These are phyloP conservation scores for Lachnum nothofagi DNA, from an alignment of 2,329 filamentous ascomycete species.

Conservation along the genomic window DNA sequence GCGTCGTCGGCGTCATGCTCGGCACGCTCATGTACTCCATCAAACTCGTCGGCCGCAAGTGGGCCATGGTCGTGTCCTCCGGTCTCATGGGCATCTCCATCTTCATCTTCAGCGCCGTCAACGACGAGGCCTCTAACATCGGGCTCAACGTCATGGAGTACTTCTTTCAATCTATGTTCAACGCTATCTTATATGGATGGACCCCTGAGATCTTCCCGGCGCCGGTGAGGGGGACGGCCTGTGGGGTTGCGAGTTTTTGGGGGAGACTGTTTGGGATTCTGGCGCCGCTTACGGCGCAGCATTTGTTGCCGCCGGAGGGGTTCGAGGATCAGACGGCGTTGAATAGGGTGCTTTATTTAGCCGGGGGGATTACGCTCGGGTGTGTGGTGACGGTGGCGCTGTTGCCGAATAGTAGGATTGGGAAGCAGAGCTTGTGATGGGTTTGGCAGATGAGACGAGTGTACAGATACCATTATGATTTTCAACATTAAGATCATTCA, in stretches of 20 bases:
- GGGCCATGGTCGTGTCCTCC: slow-evolving; percentile 28
- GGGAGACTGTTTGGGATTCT: not conserved
- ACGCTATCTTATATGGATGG: slow-evolving; percentile 24
- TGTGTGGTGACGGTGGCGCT: not conserved
- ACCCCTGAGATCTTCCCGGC: slow-evolving; percentile 15
- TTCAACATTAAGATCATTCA: too few species aligned
- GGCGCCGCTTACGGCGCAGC: not conserved
- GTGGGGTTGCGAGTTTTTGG: not conserved
- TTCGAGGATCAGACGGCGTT: not conserved
- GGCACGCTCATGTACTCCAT: slow-evolving; percentile 18
- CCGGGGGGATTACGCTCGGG: not conserved
- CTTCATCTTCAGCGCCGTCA: slow-evolving; percentile 26
- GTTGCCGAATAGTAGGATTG: not conserved
- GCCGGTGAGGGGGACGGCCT: not conserved
- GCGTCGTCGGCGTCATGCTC: slow-evolving; percentile 30
- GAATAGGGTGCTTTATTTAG: not conserved
- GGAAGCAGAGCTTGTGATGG: not conserved
- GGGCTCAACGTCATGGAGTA: slow-evolving; percentile 31
- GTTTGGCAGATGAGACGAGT: too few species aligned
- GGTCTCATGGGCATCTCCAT: slow-evolving; percentile 27
- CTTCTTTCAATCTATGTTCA: slow-evolving; percentile 30
- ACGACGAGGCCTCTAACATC: slow-evolving; percentile 27
- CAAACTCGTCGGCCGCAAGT: slow-evolving; percentile 25
- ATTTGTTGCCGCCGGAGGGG: not conserved
- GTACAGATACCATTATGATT: too few species aligned